Percentiles rank a stretch among this genome's conserved stretches.
phyloP scores from a whole-genome alignment of 768 basidiomycete genomes.

The Boletellus sp. region DNA sequence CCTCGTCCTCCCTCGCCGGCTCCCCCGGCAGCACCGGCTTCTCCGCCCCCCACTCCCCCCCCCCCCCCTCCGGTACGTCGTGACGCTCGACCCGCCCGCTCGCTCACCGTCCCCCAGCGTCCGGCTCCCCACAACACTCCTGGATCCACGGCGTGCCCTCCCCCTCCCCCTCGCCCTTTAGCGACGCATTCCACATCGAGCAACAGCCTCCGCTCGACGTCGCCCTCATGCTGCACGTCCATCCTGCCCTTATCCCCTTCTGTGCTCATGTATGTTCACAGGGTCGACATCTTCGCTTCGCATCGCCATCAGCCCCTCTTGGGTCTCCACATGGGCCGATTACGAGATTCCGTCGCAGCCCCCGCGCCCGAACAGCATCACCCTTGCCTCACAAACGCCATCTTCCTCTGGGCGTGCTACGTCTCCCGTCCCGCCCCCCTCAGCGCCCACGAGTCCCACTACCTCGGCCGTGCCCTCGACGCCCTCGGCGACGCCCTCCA shows the following conservation, averaged over 20 bases:
- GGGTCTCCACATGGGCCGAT: slow-evolving; percentile 61
- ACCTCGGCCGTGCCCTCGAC: slow-evolving; percentile 61
- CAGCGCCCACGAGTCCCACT: slow-evolving; percentile 68
- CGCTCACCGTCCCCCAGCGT: slow-evolving; percentile 29
- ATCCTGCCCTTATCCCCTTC: slow-evolving; percentile 7
- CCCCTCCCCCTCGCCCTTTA: slow-evolving; percentile 52
- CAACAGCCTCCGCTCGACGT: slow-evolving; percentile 55
- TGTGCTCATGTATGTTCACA: slow-evolving; percentile 28
- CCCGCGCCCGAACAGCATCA: slow-evolving; percentile 63
- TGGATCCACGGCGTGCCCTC: slow-evolving; percentile 50
- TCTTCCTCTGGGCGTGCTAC: slow-evolving; percentile 82
- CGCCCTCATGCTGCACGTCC: slow-evolving; percentile 60
- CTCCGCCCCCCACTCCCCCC: slow-evolving; percentile 56
- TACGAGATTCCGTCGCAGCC: slow-evolving; percentile 57
- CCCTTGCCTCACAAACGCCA: slow-evolving; percentile 72
- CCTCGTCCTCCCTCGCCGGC: slow-evolving; percentile 47
- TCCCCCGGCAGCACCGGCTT: slow-evolving; percentile 52
- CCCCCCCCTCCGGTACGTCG: slow-evolving; percentile 49
- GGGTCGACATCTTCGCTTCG: slow-evolving; percentile 70
- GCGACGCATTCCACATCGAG: slow-evolving; percentile 44
- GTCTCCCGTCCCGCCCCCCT: slow-evolving; percentile 69
- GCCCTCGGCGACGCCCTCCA: slow-evolving; percentile 62
- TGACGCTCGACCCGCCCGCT: neutral
- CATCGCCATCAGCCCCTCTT: slow-evolving; percentile 75
- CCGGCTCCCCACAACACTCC: slow-evolving; percentile 49